Base-by-base conservation (phyloP, 106 monocot genomes). In the Posidonia australis region DNA sequence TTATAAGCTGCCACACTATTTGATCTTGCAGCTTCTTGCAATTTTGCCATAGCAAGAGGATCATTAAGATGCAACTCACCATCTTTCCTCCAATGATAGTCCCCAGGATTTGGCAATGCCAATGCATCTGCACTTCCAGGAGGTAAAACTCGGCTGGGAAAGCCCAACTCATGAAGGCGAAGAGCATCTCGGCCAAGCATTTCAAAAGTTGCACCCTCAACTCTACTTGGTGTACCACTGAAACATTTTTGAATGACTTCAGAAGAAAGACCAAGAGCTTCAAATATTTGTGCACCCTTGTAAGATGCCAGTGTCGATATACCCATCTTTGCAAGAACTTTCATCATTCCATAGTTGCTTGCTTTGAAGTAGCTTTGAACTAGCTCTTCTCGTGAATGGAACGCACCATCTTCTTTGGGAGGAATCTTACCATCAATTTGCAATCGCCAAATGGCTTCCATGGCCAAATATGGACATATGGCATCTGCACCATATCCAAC, bases 301-400 rank as follows among this genome's bases (percentile, higher is more conserved):
- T 98, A 98, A 58, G 98, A 98, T 42, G 98, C 98, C 26, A 98
- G 72, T 17, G 98, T 98, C 17, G 98, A 98, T 70, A 91, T 98
- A 2, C 98, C 98, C 98, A 98, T 98, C 66, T 98, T 98, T 25
- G 98, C 98, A 69, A 98, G 90, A 76, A 98, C 98, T 76, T 98
- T 98, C 98, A 98, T 98, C 87, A 98, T 84, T 23, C 98, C 98
- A 64, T 98, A 82, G 52, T 77, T 87, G 46, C 82, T 84, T 60
- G 98, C 98, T 58, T 91, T 84, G 25, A 98, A 98, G 70, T 98
- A 98, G 63, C 78, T 91, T 43, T 81, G 78, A 18, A 88, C 79
- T 53, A 98, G 84, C 43, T 98, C 91, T 30, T 83, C 77, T 21
- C 72, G 75, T 24, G 85, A 79, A 67, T 79, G 75, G 22, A 87